Conservation (phyloP, 352 stramenopile species). For the Globisporangium abappressorium region DNA sequence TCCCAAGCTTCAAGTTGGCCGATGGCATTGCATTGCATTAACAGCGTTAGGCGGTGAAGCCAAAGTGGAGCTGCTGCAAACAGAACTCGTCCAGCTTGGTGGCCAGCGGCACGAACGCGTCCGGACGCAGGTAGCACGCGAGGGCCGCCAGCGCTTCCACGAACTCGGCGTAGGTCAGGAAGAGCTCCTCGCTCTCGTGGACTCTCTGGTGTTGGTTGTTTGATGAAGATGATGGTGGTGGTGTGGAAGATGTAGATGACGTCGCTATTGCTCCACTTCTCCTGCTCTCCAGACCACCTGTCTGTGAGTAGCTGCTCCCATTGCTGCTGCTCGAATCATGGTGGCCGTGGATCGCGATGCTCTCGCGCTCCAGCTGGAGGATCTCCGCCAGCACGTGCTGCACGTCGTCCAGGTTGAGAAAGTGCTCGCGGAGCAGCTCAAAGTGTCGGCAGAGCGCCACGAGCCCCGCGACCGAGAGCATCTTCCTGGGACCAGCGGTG, state of each 20-base stretch:
- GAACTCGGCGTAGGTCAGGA: conserved; percentile 63
- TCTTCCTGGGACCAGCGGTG: conserved; percentile 9
- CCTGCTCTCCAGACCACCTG: no score
- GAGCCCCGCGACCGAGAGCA: conserved; percentile 52
- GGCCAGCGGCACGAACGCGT: conserved; percentile 57
- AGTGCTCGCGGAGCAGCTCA: conserved; percentile 53
- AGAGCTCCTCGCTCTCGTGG: conserved; percentile 25
- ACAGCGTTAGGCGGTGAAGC: conserved; percentile 8
- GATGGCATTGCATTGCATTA: background rate
- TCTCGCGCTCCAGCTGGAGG: conserved; percentile 57
- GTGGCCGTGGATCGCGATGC: conserved; percentile 22
- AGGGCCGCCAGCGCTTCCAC: conserved; percentile 53
- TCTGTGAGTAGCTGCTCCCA: background rate
- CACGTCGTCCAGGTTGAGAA: conserved; percentile 59
- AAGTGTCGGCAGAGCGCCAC: conserved; percentile 46
- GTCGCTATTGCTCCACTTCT: background rate
- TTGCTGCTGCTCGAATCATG: background rate
- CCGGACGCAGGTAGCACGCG: conserved; percentile 55
- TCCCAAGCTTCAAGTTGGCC: background rate
- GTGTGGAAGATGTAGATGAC: background rate
- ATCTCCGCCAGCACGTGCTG: conserved; percentile 59
- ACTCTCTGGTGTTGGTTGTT: conserved; percentile 3
- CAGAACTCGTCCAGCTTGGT: conserved; percentile 63
- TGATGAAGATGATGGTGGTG: background rate
- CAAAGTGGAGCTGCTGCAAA: conserved; percentile 26